Conservation (phyloP, 2,329 filamentous ascomycete species). For the Arachnopeziza araneosa region DNA sequence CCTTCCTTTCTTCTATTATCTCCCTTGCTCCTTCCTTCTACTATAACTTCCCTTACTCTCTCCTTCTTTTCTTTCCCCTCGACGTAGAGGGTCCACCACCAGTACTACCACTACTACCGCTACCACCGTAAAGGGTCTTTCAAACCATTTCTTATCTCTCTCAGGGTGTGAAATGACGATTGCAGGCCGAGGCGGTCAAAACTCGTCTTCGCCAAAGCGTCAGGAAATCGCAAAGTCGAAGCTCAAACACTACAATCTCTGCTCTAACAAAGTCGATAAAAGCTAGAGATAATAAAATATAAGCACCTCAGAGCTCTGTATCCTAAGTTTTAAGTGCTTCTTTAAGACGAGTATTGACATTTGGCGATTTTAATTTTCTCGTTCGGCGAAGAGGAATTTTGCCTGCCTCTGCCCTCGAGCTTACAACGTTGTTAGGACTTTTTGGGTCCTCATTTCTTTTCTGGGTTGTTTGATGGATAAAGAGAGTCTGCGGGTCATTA, state of each 20-base stretch:
- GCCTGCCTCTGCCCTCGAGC: slow-evolving; percentile 1
- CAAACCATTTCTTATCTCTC: slow-evolving; percentile 9
- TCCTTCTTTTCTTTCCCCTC: slow-evolving; percentile 10
- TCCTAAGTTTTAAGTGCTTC: no score
- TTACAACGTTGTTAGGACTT: slow-evolving; percentile 1
- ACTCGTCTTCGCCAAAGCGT: no score
- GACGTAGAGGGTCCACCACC: slow-evolving; percentile 5
- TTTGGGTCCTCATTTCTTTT: slow-evolving; percentile 5
- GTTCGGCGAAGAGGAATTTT: no score
- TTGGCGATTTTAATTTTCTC: no score
- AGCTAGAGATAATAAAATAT: no score
- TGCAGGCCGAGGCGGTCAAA: no score
- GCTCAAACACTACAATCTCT: no score
- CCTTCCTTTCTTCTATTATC: slow-evolving; percentile 6
- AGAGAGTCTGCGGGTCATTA: slow-evolving; percentile 9
- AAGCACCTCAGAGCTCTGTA: no score
- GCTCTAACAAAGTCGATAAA: no score
- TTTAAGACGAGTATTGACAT: no score
- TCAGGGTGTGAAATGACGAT: slow-evolving; percentile 11
- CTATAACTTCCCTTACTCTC: slow-evolving; percentile 6
- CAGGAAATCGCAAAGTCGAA: no score
- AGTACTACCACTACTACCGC: not conserved
- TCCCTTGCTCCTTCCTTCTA: slow-evolving; percentile 7
- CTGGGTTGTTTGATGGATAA: slow-evolving; percentile 4
- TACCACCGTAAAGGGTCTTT: slow-evolving; percentile 1